Evolutionary conservation across 2,329 filamentous ascomycete species (phyloP).

Genomic region (Arthrobotrys pseudoclavata): DNA sequence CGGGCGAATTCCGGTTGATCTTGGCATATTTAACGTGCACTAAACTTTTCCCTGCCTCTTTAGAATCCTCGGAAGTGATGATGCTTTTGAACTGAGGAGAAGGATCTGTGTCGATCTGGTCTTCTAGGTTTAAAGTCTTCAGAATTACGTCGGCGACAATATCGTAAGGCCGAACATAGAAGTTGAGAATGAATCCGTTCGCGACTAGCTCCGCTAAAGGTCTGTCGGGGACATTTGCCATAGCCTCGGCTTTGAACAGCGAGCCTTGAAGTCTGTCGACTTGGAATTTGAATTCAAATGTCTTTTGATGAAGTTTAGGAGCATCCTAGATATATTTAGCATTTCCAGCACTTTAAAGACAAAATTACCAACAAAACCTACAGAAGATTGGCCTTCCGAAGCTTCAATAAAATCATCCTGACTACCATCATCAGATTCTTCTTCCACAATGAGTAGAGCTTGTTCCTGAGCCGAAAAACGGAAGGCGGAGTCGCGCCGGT

Average conservation of each 20-base stretch:
- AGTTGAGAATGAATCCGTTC: constrained; percentile 86
- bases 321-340: constrained; percentile 45
- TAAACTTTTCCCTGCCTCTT: constrained; percentile 69
- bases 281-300: constrained; percentile 96
- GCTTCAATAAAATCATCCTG: constrained; percentile 77
- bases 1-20: constrained; percentile 90
- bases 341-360: not conserved
- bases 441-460: constrained; percentile 82
- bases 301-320: constrained; percentile 84
- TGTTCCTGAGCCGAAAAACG: constrained; percentile 79
- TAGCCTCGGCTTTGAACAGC: constrained; percentile 85
- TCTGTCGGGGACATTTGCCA: constrained; percentile 81
- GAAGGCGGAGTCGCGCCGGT: constrained; percentile 72
- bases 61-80: constrained; percentile 89
- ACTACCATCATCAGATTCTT: constrained; percentile 50
- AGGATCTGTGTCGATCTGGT: constrained; percentile 90
- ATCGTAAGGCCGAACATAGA: constrained; percentile 89
- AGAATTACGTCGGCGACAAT: constrained; percentile 93
- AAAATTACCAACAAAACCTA: constrained; percentile 20
- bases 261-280: constrained; percentile 95
- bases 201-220: constrained; percentile 92
- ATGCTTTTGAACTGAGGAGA: constrained; percentile 95
- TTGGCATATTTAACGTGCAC: constrained; percentile 90
- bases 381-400: constrained; percentile 68
- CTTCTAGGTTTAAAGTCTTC: constrained; percentile 87